These are phyloP conservation scores for Pseudogymnoascus sp. DNA, from an alignment of 2,329 filamentous ascomycete genomes.

Conservation along the genomic window DNA sequence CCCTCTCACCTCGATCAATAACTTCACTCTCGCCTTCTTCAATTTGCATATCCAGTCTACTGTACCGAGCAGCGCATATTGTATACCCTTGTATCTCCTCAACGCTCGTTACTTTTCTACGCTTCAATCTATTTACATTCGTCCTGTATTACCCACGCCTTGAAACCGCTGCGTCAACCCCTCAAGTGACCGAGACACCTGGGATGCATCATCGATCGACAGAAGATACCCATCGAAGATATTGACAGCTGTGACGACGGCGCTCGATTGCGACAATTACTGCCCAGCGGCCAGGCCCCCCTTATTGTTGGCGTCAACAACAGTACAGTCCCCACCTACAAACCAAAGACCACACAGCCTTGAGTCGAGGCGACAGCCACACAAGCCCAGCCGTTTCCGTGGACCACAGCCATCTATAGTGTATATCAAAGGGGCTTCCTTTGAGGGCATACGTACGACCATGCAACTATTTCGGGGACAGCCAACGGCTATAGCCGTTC, in stretches of 20 bases:
- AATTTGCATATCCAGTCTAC: background rate
- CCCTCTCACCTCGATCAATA: background rate
- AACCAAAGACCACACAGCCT: background rate
- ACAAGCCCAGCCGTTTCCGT: background rate
- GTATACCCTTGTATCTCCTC: background rate
- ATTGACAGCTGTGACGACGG: background rate
- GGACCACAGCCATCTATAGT: background rate
- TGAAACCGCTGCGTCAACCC: constrained; percentile 8
- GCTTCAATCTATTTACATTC: background rate
- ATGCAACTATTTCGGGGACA: constrained; percentile 4
- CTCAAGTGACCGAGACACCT: constrained; percentile 1
- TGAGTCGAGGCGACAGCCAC: background rate
- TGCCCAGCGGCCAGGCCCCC: background rate
- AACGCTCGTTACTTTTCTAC: constrained; percentile 3
- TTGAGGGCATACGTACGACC: background rate
- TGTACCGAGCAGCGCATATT: background rate
- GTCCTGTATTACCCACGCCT: constrained; percentile 1
- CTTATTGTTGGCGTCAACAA: background rate
- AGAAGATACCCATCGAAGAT: background rate
- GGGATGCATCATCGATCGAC: background rate
- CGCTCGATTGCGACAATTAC: background rate
- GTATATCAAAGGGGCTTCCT: background rate
- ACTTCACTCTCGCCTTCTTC: background rate
- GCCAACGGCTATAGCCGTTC: background rate
- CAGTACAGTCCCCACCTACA: background rate